A percentile compares a stretch with the other conserved stretches of the same genome.
phyloP scores from a whole-genome alignment of 2,329 filamentous ascomycete species.

The Penicillium expansum region DNA sequence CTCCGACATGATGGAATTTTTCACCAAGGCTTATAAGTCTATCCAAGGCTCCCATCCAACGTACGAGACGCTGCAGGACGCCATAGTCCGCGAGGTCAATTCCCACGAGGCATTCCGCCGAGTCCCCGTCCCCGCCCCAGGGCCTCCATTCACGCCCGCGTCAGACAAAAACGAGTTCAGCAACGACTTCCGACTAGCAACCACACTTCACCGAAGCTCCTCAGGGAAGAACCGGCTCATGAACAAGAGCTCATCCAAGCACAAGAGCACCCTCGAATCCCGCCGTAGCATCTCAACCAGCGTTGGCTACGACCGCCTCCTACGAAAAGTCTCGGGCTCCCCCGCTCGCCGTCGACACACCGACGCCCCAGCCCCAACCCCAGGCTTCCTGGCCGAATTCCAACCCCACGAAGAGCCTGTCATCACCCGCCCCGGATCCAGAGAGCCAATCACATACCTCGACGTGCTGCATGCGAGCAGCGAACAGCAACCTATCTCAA shows the following conservation, averaged over 20 bases:
- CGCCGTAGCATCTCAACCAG: slow-evolving; percentile 33
- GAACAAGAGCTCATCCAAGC: slow-evolving; percentile 32
- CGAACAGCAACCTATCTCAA: slow-evolving; percentile 13
- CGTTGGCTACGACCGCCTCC: slow-evolving; percentile 19
- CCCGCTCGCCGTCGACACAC: slow-evolving; percentile 39
- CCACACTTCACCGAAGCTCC: slow-evolving; percentile 24
- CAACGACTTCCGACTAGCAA: slow-evolving; percentile 6
- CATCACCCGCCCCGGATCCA: background rate
- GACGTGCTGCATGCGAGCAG: slow-evolving; percentile 26
- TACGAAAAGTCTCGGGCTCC: slow-evolving; percentile 21
- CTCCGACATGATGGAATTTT: slow-evolving; percentile 44
- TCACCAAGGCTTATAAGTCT: slow-evolving; percentile 39
- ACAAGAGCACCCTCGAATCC: slow-evolving; percentile 26
- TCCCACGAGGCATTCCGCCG: slow-evolving; percentile 44
- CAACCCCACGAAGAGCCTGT: slow-evolving; percentile 6
- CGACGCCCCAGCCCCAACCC: slow-evolving; percentile 39
- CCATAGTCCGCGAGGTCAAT: slow-evolving; percentile 46
- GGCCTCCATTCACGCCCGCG: slow-evolving; percentile 36
- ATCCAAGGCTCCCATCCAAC: slow-evolving; percentile 35
- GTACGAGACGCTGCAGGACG: slow-evolving; percentile 43
- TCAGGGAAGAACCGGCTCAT: slow-evolving; percentile 33
- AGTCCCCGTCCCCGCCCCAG: slow-evolving; percentile 32
- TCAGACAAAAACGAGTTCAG: slow-evolving; percentile 25
- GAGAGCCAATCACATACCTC: slow-evolving; percentile 31
- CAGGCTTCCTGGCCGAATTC: slow-evolving; percentile 28